Conservation (phyloP, 2,329 filamentous ascomycete species). For the Anisogramma anomala region DNA sequence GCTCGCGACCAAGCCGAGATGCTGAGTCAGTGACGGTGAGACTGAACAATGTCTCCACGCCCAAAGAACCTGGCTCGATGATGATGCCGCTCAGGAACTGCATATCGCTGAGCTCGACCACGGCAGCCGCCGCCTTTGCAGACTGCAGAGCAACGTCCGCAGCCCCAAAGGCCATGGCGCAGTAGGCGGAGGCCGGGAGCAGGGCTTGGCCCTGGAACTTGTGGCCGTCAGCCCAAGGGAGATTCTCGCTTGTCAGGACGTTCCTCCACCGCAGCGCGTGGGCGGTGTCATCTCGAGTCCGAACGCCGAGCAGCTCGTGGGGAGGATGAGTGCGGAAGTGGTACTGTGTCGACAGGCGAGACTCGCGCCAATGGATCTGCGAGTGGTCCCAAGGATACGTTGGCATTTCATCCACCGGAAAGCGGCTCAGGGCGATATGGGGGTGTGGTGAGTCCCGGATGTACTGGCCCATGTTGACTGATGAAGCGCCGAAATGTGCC, state of each 20-base stretch:
- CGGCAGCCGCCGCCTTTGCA: slow-evolving; percentile 16
- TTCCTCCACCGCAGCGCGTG: slow-evolving; percentile 30
- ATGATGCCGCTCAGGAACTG: slow-evolving; percentile 24
- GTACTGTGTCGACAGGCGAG: slow-evolving; percentile 28
- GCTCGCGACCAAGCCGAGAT: background rate
- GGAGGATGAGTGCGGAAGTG: slow-evolving; percentile 25
- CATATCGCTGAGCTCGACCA: slow-evolving; percentile 24
- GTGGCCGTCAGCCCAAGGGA: slow-evolving; percentile 32
- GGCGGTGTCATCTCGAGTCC: slow-evolving; percentile 27
- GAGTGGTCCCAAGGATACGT: slow-evolving; percentile 39
- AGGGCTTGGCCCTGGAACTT: slow-evolving; percentile 32
- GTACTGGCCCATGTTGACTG: slow-evolving; percentile 17
- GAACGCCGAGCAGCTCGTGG: slow-evolving; percentile 29
- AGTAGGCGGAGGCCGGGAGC: slow-evolving; percentile 36
- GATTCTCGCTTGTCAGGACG: slow-evolving; percentile 25
- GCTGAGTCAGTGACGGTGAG: slow-evolving; percentile 18
- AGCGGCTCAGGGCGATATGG: slow-evolving; percentile 12
- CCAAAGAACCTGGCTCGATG: slow-evolving; percentile 23
- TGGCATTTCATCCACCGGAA: slow-evolving; percentile 23
- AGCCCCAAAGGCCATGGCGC: slow-evolving; percentile 35
- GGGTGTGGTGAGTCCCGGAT: slow-evolving; percentile 18
- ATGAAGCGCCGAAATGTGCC: slow-evolving; percentile 20
- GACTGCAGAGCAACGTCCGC: slow-evolving; percentile 19
- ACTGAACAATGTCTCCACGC: slow-evolving; percentile 28
- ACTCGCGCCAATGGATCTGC: slow-evolving; percentile 31